Conservation (phyloP, 768 basidiomycete genomes). For the Tremella mesenterica region DNA sequence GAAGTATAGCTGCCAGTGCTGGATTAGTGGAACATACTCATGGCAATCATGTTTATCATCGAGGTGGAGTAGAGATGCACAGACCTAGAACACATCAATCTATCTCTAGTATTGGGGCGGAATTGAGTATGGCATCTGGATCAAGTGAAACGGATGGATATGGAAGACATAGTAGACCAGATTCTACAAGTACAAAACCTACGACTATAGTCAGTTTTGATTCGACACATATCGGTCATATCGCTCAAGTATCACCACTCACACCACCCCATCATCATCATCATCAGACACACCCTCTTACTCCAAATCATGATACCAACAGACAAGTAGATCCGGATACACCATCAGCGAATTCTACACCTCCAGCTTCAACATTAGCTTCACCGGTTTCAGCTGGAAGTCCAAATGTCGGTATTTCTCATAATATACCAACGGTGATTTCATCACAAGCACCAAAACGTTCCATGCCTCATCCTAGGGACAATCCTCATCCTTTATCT, state of each 20-base stretch:
- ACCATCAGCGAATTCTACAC: background rate
- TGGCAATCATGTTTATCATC: too few species aligned
- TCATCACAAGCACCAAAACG: constrained; percentile 80
- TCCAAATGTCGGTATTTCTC: constrained; percentile 47
- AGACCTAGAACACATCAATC: background rate
- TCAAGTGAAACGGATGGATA: constrained; percentile 36
- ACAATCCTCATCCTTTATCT: constrained; percentile 87
- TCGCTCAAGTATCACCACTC: constrained; percentile 57
- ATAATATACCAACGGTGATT: constrained; percentile 26
- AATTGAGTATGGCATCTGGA: constrained; percentile 65
- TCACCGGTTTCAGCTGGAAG: constrained; percentile 1
- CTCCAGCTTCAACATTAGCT: background rate
- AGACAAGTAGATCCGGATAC: too few species aligned
- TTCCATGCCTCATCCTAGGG: constrained; percentile 83
- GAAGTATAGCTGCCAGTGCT: too few species aligned
- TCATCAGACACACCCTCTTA: background rate
- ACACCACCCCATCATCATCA: background rate
- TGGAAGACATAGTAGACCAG: constrained; percentile 14
- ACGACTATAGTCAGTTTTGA: constrained; percentile 91
- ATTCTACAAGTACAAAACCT: constrained; percentile 66
- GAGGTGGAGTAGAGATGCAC: too few species aligned
- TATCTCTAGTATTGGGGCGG: constrained; percentile 1
- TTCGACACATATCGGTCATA: constrained; percentile 74
- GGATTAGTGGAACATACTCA: too few species aligned
- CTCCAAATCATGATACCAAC: too few species aligned